Evolutionary conservation across 129 eudicot species (phyloP).

Genomic region (Escallonia rubra): DNA sequence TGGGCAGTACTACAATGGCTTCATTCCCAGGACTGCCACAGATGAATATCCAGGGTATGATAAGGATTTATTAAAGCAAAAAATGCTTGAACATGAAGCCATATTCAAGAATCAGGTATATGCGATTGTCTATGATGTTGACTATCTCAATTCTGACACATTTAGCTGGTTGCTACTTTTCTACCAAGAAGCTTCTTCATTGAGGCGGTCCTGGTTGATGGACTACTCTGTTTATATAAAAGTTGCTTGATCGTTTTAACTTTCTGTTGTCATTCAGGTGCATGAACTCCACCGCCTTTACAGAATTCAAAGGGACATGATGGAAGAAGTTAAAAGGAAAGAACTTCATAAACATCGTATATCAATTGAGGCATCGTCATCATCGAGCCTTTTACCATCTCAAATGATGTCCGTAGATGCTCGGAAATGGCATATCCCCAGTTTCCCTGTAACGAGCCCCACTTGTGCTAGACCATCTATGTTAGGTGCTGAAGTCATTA

Average conservation of each 20-base stretch:
- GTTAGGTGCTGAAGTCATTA: slow-evolving; percentile 46
- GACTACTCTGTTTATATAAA: not conserved
- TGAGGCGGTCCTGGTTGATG: no score
- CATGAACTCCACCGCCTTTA: slow-evolving; percentile 91
- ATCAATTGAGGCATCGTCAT: slow-evolving; percentile 68
- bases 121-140: not conserved
- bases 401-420: slow-evolving; percentile 52
- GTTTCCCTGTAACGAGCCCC: slow-evolving; percentile 43
- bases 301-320: slow-evolving; percentile 84
- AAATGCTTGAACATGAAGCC: slow-evolving; percentile 92
- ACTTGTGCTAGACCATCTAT: slow-evolving; percentile 44
- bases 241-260: slow-evolving; percentile 15
- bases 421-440: slow-evolving; percentile 56
- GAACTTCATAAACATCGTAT: slow-evolving; percentile 40
- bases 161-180: not conserved
- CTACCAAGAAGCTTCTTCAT: no score
- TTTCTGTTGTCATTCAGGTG: slow-evolving; percentile 44
- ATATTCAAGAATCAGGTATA: slow-evolving; percentile 79
- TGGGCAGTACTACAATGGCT: slow-evolving; percentile 64
- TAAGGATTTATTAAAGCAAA: slow-evolving; percentile 73
- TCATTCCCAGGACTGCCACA: slow-evolving; percentile 37
- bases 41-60: slow-evolving; percentile 53
- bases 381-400: slow-evolving; percentile 68
- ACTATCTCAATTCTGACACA: not conserved
- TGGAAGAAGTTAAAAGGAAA: slow-evolving; percentile 71